These are phyloP conservation scores for Pichia sp. DNA, from an alignment of 1,139 yeast genomes.

Conservation along the genomic window DNA sequence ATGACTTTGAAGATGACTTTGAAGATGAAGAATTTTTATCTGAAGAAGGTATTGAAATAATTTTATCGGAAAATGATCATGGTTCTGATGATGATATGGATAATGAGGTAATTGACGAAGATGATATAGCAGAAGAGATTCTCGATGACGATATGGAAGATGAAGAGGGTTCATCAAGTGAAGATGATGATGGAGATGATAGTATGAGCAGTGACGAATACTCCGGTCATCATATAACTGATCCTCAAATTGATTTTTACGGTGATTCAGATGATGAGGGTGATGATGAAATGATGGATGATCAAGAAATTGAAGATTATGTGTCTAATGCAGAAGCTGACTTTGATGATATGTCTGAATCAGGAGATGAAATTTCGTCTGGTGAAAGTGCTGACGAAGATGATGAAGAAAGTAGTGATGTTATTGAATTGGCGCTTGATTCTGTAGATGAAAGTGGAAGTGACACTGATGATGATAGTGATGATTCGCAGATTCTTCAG, in stretches of 20 bases:
- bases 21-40: slow-evolving; percentile 23
- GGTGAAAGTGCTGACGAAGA: slow-evolving; percentile 47
- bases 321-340: slow-evolving; percentile 8
- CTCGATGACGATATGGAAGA: slow-evolving; percentile 39
- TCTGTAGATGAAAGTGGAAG: slow-evolving; percentile 5
- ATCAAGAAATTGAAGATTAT: slow-evolving; percentile 12
- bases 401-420: slow-evolving; percentile 37
- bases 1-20: slow-evolving; percentile 31
- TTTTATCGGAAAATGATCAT: slow-evolving; percentile 42
- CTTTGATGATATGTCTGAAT: slow-evolving; percentile 13
- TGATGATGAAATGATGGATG: slow-evolving; percentile 18
- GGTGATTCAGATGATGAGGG: slow-evolving; percentile 3
- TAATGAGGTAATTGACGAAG: background rate
- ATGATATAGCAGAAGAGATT: slow-evolving; percentile 38
- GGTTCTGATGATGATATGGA: slow-evolving; percentile 10
- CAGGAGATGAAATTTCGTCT: slow-evolving; percentile 25
- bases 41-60: slow-evolving; percentile 22
- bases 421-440: slow-evolving; percentile 31
- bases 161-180: slow-evolving; percentile 35
- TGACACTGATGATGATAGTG: slow-evolving; percentile 11
- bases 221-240: slow-evolving; percentile 1
- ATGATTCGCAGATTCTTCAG: slow-evolving; percentile 11
- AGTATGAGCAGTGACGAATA: background rate
- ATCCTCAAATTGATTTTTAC: slow-evolving; percentile 8
- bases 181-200: slow-evolving; percentile 3